Base-by-base conservation (phyloP, 163 green algal species). In the Volvox carteri region DNA sequence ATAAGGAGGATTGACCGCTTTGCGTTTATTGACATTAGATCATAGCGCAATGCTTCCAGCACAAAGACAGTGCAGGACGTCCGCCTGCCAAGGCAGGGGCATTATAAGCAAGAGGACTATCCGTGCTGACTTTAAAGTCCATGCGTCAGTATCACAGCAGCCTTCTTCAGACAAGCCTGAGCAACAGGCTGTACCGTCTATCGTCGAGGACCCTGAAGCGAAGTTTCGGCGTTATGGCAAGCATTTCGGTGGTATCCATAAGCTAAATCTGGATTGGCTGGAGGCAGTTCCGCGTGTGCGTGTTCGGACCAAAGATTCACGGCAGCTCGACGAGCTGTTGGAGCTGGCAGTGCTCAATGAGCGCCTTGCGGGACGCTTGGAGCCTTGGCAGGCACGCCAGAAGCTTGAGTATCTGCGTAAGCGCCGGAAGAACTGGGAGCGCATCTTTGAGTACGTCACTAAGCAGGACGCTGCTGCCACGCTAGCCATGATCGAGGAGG, bases 271-370 rank as follows among this genome's bases (percentile, higher is more conserved):
- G 33, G 90, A 92, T 19, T 93, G 94, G 86, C 65, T 98, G 7
- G 78, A 94, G 0, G 76, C 74, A 39, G 96, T 92, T 33, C 96
- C 96, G 1, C 92, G 93, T 50, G 92, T 98, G 39, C 90, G 96
- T 0, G 88, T 96, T 41, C 92, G 94, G 50, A 94, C 87, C 0
- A 78, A 90, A 1, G 83, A 90, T 16, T 92, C 95, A 52, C 90
- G 96, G 1, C 89, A 94, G 70, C 79, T 90, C 60, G 92, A 96
- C 42, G 94, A 97, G 81, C 91, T 98, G 37, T 44, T 95, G 19
- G 96, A 98, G 56, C 90, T 98, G 6, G 93, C 95, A 0, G 95
- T 98, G 28, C 84, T 98, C 0, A 98, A 98, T 72, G 96, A 97
- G 80, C 92, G 95, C 33, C 91, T 98, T 5, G 84, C 91, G 19